Percentiles rank a stretch among this genome's conserved stretches.
Conservation (phyloP, 2,329 filamentous ascomycete genomes). For the Cercospora beticola region DNA sequence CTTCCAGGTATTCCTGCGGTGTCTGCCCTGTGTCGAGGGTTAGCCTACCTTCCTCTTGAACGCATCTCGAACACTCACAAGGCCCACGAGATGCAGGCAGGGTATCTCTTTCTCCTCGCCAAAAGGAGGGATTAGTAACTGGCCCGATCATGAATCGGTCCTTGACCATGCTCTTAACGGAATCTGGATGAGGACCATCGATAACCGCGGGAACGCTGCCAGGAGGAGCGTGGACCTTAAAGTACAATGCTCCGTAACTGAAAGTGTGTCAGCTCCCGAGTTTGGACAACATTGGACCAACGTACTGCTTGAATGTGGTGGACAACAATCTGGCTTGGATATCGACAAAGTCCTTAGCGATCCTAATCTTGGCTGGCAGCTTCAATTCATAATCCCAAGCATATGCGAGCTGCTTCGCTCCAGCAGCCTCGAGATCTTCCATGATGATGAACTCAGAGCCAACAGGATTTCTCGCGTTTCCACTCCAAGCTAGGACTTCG, state of each 20-base stretch:
- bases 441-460: slow-evolving; percentile 35
- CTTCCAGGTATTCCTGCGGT: slow-evolving; percentile 12
- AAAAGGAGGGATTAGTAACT: slow-evolving; percentile 39
- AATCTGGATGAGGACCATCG: slow-evolving; percentile 12
- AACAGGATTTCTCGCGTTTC: slow-evolving; percentile 24
- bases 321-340: slow-evolving; percentile 41
- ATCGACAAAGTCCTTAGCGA: slow-evolving; percentile 38
- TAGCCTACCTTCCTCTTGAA: background rate
- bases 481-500: slow-evolving; percentile 31
- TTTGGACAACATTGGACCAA: slow-evolving; percentile 2
- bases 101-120: slow-evolving; percentile 36
- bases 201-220: slow-evolving; percentile 28
- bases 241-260: slow-evolving; percentile 45
- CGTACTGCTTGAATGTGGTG: slow-evolving; percentile 39
- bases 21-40: slow-evolving; percentile 7
- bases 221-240: slow-evolving; percentile 35
- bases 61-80: slow-evolving; percentile 13
- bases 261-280: slow-evolving; percentile 9
- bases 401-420: slow-evolving; percentile 29
- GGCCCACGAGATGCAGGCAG: slow-evolving; percentile 43
- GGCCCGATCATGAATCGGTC: slow-evolving; percentile 42
- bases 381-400: slow-evolving; percentile 32
- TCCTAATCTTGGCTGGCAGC: slow-evolving; percentile 28
- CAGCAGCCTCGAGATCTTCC: slow-evolving; percentile 32
- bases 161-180: slow-evolving; percentile 36